Percentiles rank a stretch among this genome's conserved stretches.
These are phyloP conservation scores for Phoenix dactylifera DNA, from an alignment of 176 grass and related monocot genomes.

Conservation along the genomic window DNA sequence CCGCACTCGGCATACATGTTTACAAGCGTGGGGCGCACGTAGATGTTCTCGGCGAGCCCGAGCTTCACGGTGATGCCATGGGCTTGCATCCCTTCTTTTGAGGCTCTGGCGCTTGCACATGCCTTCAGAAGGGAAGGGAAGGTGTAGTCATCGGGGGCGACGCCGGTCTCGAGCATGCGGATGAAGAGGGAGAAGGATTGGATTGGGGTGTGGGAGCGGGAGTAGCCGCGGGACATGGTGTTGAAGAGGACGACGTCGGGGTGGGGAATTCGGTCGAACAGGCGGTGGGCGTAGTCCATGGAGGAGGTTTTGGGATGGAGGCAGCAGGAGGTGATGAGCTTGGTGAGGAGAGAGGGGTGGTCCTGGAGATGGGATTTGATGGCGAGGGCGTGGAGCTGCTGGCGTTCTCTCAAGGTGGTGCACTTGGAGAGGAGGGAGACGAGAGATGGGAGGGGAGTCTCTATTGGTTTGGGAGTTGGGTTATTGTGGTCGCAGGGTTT, in stretches of 20 bases:
- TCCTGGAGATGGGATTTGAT: constrained; percentile 21
- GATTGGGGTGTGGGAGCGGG: too few relatives aligned
- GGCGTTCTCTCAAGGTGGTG: constrained; percentile 3
- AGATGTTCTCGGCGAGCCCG: constrained; percentile 43
- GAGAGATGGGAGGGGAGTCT: constrained; percentile 3
- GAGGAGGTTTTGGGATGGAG: background rate
- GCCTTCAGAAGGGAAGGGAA: too few relatives aligned
- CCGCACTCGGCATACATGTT: constrained; percentile 59
- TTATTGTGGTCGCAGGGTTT: background rate
- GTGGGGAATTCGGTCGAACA: constrained; percentile 17
- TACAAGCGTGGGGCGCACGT: constrained; percentile 51
- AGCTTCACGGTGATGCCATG: constrained; percentile 21
- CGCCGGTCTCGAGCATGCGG: too few relatives aligned
- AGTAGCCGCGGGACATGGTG: too few relatives aligned
- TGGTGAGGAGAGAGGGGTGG: constrained; percentile 8
- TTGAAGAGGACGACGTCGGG: too few relatives aligned
- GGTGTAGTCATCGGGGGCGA: too few relatives aligned
- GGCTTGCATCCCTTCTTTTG: constrained; percentile 38
- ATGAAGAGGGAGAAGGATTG: too few relatives aligned
- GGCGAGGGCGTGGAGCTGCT: constrained; percentile 25
- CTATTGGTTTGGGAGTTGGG: background rate
- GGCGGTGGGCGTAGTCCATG: constrained; percentile 14
- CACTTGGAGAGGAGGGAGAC: constrained; percentile 7
- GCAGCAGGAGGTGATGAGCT: constrained; percentile 11
- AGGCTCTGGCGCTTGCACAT: constrained; percentile 2